Percentiles rank a stretch among this genome's conserved stretches.
phyloP scores from a whole-genome alignment of 768 basidiomycete genomes.

The Boletus subcaerulescens region DNA sequence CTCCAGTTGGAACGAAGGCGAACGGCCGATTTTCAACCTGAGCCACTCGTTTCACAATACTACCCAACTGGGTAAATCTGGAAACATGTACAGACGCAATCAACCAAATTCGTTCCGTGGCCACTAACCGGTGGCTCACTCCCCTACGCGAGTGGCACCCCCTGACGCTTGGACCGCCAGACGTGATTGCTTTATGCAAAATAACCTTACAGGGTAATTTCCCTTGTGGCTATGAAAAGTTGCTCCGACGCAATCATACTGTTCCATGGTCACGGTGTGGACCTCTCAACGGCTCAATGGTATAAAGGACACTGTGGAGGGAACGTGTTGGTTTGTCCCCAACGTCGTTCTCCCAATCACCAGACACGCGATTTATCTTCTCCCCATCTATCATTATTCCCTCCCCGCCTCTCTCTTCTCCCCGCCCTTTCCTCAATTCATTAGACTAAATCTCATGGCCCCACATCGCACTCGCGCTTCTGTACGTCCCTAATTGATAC shows the following conservation, averaged over 20 bases:
- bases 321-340: constrained; percentile 1
- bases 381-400: neutral
- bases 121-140: constrained; percentile 19
- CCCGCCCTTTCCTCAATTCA: neutral
- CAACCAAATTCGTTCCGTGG: constrained; percentile 6
- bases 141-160: constrained; percentile 23
- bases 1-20: neutral
- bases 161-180: constrained; percentile 11
- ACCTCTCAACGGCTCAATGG: neutral
- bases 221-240: constrained; percentile 5
- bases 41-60: too few relatives aligned
- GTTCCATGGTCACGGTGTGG: constrained; percentile 12
- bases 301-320: constrained; percentile 19
- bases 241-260: constrained; percentile 27
- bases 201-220: constrained; percentile 18
- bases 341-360: neutral
- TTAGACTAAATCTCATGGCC: neutral
- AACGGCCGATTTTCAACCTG: too few relatives aligned
- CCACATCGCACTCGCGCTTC: neutral
- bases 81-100: constrained; percentile 23
- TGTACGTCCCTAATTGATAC: constrained; percentile 5
- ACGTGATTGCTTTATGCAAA: constrained; percentile 19
- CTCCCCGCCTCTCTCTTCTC: neutral
- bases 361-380: neutral
- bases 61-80: constrained; percentile 6